Percentiles rank a stretch among this genome's conserved stretches.
phyloP scores from a whole-genome alignment of 805 yeast genomes.

The Lipomyces kockii region DNA sequence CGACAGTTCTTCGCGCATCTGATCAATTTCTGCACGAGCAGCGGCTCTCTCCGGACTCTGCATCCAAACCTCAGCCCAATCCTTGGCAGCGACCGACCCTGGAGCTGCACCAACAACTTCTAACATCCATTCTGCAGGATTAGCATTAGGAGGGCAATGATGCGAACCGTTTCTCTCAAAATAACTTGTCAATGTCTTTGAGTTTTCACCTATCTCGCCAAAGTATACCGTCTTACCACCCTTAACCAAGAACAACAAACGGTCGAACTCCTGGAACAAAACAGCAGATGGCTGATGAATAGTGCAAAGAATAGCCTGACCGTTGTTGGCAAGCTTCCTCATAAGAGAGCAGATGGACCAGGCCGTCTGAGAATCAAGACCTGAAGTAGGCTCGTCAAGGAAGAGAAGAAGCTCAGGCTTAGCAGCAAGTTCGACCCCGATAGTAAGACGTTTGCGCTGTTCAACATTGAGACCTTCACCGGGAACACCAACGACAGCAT shows the following conservation, averaged over 20 bases:
- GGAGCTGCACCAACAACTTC: constrained; percentile 54
- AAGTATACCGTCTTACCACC: constrained; percentile 84
- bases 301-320: constrained; percentile 76
- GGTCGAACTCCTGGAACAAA: constrained; percentile 68
- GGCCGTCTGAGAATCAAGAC: constrained; percentile 65
- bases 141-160: constrained; percentile 68
- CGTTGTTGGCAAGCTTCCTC: constrained; percentile 69
- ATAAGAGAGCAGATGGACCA: constrained; percentile 73
- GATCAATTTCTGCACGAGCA: constrained; percentile 62
- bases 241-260: constrained; percentile 65
- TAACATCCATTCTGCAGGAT: constrained; percentile 93
- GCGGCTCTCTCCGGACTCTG: constrained; percentile 64
- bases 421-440: constrained; percentile 75
- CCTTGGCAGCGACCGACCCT: constrained; percentile 43
- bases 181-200: constrained; percentile 60
- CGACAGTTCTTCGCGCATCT: constrained; percentile 65
- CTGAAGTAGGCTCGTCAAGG: constrained; percentile 75
- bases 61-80: constrained; percentile 68
- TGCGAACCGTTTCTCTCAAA: constrained; percentile 73
- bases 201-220: constrained; percentile 76
- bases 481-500: constrained; percentile 78
- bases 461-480: constrained; percentile 76
- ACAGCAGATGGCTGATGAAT: constrained; percentile 80
- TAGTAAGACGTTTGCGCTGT: constrained; percentile 68
- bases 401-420: constrained; percentile 65